Percentiles rank a stretch among this genome's conserved stretches.
These are phyloP conservation scores for Lunasporangiospora selenospora DNA, from an alignment of 192 early-diverging fungal species.

Conservation along the genomic window DNA sequence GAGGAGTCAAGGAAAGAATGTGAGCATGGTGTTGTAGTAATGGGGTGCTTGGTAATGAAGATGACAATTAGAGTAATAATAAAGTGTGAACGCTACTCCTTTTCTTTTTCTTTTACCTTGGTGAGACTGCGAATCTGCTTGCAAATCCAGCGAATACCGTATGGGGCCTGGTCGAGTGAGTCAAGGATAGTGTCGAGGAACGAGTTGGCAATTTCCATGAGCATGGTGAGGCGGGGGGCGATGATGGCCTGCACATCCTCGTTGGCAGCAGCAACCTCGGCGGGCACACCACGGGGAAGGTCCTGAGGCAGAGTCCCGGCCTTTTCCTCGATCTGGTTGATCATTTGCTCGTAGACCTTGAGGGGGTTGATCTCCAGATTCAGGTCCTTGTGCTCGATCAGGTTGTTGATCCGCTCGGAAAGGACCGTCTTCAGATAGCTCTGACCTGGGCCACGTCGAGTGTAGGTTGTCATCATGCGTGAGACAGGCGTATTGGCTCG, in stretches of 20 bases:
- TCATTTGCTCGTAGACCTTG: conserved; percentile 89
- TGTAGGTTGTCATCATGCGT: conserved; percentile 99
- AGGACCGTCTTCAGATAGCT: conserved; percentile 89
- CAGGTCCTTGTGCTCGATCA: conserved; percentile 82
- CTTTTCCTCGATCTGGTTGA: conserved; percentile 74
- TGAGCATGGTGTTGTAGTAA: no score
- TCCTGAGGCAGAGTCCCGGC: conserved; percentile 61
- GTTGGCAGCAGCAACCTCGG: conserved; percentile 83
- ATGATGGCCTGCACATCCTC: conserved; percentile 87
- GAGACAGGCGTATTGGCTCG: conserved; percentile 96
- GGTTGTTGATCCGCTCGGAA: conserved; percentile 77
- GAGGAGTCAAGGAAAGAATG: no score
- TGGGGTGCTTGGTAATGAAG: neutral
- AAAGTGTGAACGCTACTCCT: neutral
- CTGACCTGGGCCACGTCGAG: conserved; percentile 91
- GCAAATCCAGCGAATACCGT: conserved; percentile 98
- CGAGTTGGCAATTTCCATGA: conserved; percentile 86
- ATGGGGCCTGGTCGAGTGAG: conserved; percentile 85
- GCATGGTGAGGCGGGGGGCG: conserved; percentile 76
- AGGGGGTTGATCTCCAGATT: conserved; percentile 96
- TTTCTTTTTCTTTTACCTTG: conserved; percentile 54
- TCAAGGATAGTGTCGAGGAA: conserved; percentile 89
- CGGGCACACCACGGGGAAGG: conserved; percentile 79
- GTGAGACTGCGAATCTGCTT: conserved; percentile 95
- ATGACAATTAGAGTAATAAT: neutral